Conservation (phyloP, 441 rosid genomes). For the Euphorbia celastroides region DNA sequence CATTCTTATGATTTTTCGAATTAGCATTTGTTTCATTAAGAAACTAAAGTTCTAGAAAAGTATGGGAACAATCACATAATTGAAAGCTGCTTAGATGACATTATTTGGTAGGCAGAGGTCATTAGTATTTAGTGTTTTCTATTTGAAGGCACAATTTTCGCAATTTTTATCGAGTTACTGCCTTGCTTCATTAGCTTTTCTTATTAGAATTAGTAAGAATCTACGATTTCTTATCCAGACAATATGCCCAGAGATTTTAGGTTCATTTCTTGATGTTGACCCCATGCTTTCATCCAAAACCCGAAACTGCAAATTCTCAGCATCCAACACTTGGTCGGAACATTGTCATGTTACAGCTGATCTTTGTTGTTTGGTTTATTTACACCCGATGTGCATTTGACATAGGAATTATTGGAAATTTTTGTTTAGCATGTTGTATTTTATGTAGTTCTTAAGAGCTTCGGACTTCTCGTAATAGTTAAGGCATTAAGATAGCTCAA, state of each 20-base stretch:
- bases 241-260: background rate
- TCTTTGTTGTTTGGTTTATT: background rate
- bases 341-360: background rate
- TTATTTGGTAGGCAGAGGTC: background rate
- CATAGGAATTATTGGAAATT: background rate
- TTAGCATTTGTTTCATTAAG: background rate
- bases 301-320: no score
- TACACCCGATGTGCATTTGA: background rate
- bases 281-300: no score
- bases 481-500: slow-evolving; percentile 4
- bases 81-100: slow-evolving; percentile 1
- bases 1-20: background rate
- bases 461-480: background rate
- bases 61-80: background rate
- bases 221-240: background rate
- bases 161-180: no score
- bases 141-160: no score
- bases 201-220: no score
- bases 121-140: no score
- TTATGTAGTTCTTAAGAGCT: background rate
- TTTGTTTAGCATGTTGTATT: background rate
- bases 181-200: no score
- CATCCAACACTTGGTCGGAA: background rate
- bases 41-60: background rate
- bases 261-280: background rate